Base-by-base conservation (phyloP, 148 eudicot species). In the Euryodendron excelsum region DNA sequence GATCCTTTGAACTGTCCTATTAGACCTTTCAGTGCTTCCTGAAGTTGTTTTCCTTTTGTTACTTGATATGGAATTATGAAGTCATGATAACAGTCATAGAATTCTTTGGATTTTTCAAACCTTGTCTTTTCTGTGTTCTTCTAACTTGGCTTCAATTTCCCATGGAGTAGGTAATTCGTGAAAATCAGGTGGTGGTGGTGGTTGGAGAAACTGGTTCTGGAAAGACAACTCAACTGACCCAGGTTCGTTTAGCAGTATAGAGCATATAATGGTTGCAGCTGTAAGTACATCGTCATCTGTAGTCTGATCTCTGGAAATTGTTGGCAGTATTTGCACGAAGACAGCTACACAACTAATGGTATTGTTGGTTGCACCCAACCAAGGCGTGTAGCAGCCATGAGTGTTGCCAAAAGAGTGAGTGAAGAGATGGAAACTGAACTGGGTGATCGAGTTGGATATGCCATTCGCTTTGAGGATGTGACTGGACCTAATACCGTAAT, bases 151-250 rank as follows among this genome's bases (percentile, higher is more conserved):
- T 62, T 48, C 14, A 27, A 62, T 55, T 36, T 67, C 31, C 62
- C 63, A 34, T 69, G 25, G 75, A 78, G 55, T 87, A 95, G 99
- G 90, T 96, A 39, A 80, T 96, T 78, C 97, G 99, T 28, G 99
- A 96, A 79, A 96, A 96, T 85, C 99, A 96, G 81, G 92, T 96
- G 80, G 84, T 90, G 23, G 92, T 96, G 58, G 98, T 96, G 17
- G 98, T 96, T 74, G 99, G 99, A 82, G 99, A 96, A 86, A 96
- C 99, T 77, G 99, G 99, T 83, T 96, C 99, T 69, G 99, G 99
- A 65, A 96, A 96, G 78, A 96, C 99, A 56, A 96, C 99, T 50
- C 99, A 96, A 77, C 88, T 96, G 48, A 96, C 98, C 25, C 99
- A 95, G 96, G 97, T 93, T 72, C 67, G 72, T 84, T 59, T 37